Conservation (phyloP, 352 stramenopile genomes). For the Phytopythium kandeliae region DNA sequence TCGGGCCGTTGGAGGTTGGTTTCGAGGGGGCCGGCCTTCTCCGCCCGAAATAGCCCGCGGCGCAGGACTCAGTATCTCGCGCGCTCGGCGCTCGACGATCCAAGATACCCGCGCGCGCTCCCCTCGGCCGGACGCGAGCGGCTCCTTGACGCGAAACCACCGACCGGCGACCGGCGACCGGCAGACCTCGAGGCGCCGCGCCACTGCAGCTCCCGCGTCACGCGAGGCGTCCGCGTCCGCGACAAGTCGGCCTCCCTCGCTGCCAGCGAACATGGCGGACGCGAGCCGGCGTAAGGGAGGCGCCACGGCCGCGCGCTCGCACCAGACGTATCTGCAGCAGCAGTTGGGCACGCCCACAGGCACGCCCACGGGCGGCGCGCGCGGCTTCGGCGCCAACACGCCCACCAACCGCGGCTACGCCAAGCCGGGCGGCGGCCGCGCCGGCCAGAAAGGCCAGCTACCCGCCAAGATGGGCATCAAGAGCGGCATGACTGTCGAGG, state of each 20-base stretch:
- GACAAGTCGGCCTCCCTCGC: not conserved
- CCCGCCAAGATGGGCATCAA: conserved; percentile 83
- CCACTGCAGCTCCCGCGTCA: no score
- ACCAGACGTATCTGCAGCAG: conserved; percentile 35
- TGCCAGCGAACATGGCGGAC: conserved; percentile 27
- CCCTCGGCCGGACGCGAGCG: not conserved
- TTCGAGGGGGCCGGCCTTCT: no score
- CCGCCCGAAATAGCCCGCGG: no score
- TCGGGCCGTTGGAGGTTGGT: no score
- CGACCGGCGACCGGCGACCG: no score
- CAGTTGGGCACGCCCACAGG: conserved; percentile 1
- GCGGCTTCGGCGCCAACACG: conserved; percentile 14
- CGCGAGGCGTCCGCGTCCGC: not conserved
- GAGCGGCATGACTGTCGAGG: conserved; percentile 85
- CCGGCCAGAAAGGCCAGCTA: conserved; percentile 24
- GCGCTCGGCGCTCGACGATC: not conserved
- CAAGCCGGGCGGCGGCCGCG: conserved; percentile 8
- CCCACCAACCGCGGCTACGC: conserved; percentile 19
- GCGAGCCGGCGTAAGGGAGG: conserved; percentile 38
- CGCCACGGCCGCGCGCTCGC: conserved; percentile 26
- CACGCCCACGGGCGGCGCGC: conserved; percentile 22
- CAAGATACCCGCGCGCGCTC: not conserved
- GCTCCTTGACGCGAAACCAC: not conserved
- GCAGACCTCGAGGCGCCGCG: no score
- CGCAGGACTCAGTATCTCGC: not conserved